Percentiles rank a stretch among this genome's conserved stretches.
Conservation (phyloP, 2,329 filamentous ascomycete species). For the Cordyceps farinosa region DNA sequence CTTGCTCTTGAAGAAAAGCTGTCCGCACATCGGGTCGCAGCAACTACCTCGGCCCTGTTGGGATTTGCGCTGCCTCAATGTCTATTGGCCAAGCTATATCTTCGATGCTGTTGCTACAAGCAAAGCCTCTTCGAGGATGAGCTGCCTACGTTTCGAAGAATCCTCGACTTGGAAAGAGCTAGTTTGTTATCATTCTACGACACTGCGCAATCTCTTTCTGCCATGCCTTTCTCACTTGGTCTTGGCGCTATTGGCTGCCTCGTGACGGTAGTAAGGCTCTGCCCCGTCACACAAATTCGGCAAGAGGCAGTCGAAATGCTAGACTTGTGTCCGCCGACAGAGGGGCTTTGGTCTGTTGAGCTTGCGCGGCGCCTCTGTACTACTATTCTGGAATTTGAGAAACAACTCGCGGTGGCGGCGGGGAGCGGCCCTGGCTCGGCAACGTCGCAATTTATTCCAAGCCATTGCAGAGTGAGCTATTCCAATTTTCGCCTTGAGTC, state of each 20-base stretch:
- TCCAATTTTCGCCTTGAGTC: not conserved
- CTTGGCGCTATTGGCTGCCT: not conserved
- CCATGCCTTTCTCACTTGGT: not conserved
- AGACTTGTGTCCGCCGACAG: not conserved
- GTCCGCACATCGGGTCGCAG: not conserved
- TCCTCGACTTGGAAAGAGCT: not conserved
- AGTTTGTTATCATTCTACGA: not conserved
- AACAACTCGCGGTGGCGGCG: not conserved
- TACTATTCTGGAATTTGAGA: not conserved
- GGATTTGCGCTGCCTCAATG: not conserved
- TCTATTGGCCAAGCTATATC: not conserved
- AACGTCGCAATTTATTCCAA: not conserved
- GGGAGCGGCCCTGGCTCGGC: no score
- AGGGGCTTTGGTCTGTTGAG: not conserved
- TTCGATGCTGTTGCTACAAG: not conserved
- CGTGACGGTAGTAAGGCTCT: not conserved
- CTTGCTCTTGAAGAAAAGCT: not conserved
- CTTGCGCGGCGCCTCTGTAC: not conserved
- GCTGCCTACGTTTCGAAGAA: not conserved
- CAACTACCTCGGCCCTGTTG: not conserved
- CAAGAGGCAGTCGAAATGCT: not conserved
- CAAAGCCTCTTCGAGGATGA: not conserved
- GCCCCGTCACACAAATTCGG: not conserved
- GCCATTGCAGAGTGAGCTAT: not conserved
- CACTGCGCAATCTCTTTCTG: not conserved